Percentiles rank a stretch among this genome's conserved stretches.
Evolutionary conservation across 441 rosid genomes (phyloP).

Genomic region (Cnidoscolus chayamansa): DNA sequence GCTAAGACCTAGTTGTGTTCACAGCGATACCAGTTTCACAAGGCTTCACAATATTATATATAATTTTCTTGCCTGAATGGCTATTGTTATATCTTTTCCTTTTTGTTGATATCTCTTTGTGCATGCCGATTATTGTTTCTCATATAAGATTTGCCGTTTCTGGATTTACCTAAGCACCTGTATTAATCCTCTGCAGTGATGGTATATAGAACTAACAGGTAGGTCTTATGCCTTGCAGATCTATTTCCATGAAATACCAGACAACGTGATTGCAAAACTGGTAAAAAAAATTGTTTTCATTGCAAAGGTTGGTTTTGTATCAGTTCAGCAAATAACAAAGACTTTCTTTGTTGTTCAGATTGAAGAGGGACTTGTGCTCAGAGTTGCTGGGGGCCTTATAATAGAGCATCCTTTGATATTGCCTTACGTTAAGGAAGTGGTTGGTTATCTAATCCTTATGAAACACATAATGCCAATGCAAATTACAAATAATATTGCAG

Average conservation of each 20-base stretch:
- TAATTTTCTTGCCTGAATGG: not conserved
- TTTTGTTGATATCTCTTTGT: not conserved
- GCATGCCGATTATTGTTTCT: not conserved
- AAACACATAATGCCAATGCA: not conserved
- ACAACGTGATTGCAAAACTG: constrained; percentile 68
- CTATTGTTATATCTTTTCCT: not conserved
- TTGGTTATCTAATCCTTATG: constrained; percentile 33
- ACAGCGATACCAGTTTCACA: not conserved
- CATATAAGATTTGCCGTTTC: not conserved
- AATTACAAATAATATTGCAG: not conserved
- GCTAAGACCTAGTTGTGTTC: not conserved
- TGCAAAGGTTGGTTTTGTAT: not conserved
- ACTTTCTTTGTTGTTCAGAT: constrained; percentile 41
- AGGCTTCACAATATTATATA: not conserved
- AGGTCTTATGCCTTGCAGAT: constrained; percentile 52
- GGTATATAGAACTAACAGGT: constrained; percentile 8
- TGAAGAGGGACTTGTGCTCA: constrained; percentile 71
- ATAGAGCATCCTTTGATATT: constrained; percentile 71
- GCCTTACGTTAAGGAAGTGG: constrained; percentile 78
- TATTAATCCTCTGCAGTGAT: not conserved
- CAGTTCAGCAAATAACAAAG: not conserved
- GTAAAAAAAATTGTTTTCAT: constrained; percentile 33
- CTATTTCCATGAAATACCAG: constrained; percentile 76
- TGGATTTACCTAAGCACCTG: not conserved
- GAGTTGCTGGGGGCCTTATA: constrained; percentile 75